Evolutionary conservation across 768 basidiomycete genomes (phyloP), one percentile per base, ranked within the genome.

Genomic region (Jaapia argillacea): DNA sequence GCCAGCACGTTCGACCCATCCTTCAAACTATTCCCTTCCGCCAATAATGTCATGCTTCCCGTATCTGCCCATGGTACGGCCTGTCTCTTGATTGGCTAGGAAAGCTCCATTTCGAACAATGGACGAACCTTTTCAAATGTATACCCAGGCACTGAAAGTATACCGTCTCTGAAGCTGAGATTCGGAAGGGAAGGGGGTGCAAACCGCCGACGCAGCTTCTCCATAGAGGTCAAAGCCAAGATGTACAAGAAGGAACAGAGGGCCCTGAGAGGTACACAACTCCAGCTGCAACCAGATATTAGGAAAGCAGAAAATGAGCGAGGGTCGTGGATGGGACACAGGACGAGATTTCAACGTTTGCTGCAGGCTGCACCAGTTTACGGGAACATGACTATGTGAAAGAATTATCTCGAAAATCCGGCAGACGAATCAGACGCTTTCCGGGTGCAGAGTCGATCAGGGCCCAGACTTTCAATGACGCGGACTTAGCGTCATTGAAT

Each of bases 51-150:
- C 69, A 79, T 72, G 47, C 79, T 79, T 41, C 82, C 82, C 0
- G 81, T 83, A 54, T 85, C 82, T 45, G 77, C 70, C 82, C 82
- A 85, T 61, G 66, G 70, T 16, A 63, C 55, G 18, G 77, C 80
- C 80, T 83, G 45, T 7, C 10, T 33, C 12, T 38, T 12, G 22
- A 13, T 21, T 7, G 10, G 37, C 12, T 33, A 33, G 10, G 28
- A 10, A 38, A 21, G 21, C 7, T 7, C 20, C 7, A 21, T 10
- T 22, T 22, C 37, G 12, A 21, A 7, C 37, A 12, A 38, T 26
- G 39, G 22, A 47, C 63, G 14, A 41, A 77, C 81, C 71, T 77
- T 77, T 51, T 81, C 79, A 52, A 85, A 82, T 0, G 78, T 77
- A 54, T 80, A 85, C 1, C 80, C 81, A 13, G 81, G 80, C n/a